These are phyloP conservation scores for Heliocybe sulcata DNA, from an alignment of 1,284 basidiomycete species.

Conservation along the genomic window DNA sequence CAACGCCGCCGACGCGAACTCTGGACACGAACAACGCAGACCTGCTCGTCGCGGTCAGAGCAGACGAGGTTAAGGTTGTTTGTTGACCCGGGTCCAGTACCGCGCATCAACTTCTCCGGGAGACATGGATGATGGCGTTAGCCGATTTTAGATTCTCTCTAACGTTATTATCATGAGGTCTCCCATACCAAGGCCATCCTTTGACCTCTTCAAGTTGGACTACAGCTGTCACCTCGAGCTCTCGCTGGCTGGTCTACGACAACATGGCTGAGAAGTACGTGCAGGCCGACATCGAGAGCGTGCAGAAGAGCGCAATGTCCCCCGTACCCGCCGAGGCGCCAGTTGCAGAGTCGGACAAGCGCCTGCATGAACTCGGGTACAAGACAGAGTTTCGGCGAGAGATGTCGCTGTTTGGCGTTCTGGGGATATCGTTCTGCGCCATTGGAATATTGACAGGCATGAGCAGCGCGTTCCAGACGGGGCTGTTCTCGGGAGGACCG, in stretches of 20 bases:
- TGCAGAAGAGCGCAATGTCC: too few relatives aligned
- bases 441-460: slow-evolving; percentile 56
- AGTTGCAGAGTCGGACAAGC: slow-evolving; percentile 29
- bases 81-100: too few relatives aligned
- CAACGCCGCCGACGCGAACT: too few relatives aligned
- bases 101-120: too few relatives aligned
- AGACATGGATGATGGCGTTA: too few relatives aligned
- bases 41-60: too few relatives aligned
- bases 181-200: too few relatives aligned
- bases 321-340: not conserved
- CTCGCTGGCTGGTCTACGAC: not conserved
- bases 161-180: too few relatives aligned
- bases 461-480: slow-evolving; percentile 53
- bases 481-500: slow-evolving; percentile 51
- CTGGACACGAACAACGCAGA: too few relatives aligned
- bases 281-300: not conserved
- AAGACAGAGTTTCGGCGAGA: slow-evolving; percentile 46
- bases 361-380: slow-evolving; percentile 48
- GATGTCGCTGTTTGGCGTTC: slow-evolving; percentile 52
- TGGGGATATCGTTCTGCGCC: slow-evolving; percentile 56
- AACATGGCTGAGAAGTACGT: not conserved
- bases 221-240: not conserved
- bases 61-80: too few relatives aligned
- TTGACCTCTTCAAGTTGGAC: not conserved
- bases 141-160: too few relatives aligned